These are phyloP conservation scores for Pachysandra terminalis DNA, from an alignment of 164 flowering plant species.

Conservation along the genomic window DNA sequence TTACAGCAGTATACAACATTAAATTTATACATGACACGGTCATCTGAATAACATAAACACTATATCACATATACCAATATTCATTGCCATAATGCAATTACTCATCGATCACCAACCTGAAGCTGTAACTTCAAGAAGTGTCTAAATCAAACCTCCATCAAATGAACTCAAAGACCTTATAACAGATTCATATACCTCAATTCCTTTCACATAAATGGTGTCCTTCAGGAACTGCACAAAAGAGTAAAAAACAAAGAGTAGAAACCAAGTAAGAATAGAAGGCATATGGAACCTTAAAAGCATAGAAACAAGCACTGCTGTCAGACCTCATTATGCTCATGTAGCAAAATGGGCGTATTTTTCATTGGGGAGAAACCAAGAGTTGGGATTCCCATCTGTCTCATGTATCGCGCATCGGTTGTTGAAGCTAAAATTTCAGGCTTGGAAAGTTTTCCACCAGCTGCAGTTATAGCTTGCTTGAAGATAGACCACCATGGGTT, in stretches of 20 bases:
- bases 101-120: not conserved
- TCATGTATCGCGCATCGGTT: constrained; percentile 80
- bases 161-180: constrained; percentile 75
- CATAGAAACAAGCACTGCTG: not conserved
- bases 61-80: not conserved
- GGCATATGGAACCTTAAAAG: not conserved
- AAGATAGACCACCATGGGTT: constrained; percentile 96
- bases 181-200: constrained; percentile 73
- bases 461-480: constrained; percentile 55
- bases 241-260: not conserved
- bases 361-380: constrained; percentile 95
- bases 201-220: constrained; percentile 60
- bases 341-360: constrained; percentile 87
- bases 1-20: too few relatives aligned
- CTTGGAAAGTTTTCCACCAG: constrained; percentile 81
- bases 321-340: constrained; percentile 89
- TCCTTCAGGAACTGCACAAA: constrained; percentile 68
- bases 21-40: not conserved
- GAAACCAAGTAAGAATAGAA: not conserved
- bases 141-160: constrained; percentile 24
- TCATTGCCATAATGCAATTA: not conserved
- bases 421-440: constrained; percentile 94
- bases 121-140: not conserved
- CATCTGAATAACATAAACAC: not conserved
- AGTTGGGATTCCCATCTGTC: constrained; percentile 77